phyloP scores from a whole-genome alignment of 208 protist genomes.

The Borovskyia barvae region DNA sequence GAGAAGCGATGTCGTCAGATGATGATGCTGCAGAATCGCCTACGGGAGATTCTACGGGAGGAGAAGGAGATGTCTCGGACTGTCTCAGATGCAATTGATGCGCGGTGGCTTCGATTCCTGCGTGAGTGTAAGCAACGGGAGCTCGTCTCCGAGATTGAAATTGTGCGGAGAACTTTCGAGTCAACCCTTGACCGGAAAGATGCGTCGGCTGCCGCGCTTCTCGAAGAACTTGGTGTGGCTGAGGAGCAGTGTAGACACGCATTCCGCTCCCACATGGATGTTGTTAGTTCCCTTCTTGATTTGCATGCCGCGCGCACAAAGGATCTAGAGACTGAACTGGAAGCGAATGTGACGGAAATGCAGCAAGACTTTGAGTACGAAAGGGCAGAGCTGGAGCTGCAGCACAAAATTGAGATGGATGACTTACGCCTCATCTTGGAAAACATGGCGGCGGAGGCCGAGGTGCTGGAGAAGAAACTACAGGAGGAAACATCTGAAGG shows the following conservation, averaged over 20 bases:
- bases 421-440: conserved; percentile 88
- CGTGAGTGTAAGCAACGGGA: conserved; percentile 93
- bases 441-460: conserved; percentile 88
- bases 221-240: conserved; percentile 84
- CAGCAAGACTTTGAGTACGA: conserved; percentile 92
- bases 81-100: conserved; percentile 62
- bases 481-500: conserved; percentile 84
- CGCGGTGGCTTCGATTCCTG: conserved; percentile 88
- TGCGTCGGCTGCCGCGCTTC: conserved; percentile 87
- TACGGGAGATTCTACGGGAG: conserved; percentile 78
- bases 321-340: conserved; percentile 89
- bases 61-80: conserved; percentile 66
- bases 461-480: conserved; percentile 85
- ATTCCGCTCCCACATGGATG: conserved; percentile 89
- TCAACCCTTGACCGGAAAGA: conserved; percentile 93
- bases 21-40: conserved; percentile 61
- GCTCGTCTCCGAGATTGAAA: conserved; percentile 88
- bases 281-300: conserved; percentile 88
- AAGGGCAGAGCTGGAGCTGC: conserved; percentile 72
- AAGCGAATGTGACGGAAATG: conserved; percentile 88
- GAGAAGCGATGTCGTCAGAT: conserved; percentile 71
- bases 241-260: conserved; percentile 94
- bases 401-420: conserved; percentile 78
- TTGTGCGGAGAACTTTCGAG: conserved; percentile 89
- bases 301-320: conserved; percentile 81